These are phyloP conservation scores for Alternaria brassicicola DNA, from an alignment of 2,329 filamentous ascomycete species.

Conservation along the genomic window DNA sequence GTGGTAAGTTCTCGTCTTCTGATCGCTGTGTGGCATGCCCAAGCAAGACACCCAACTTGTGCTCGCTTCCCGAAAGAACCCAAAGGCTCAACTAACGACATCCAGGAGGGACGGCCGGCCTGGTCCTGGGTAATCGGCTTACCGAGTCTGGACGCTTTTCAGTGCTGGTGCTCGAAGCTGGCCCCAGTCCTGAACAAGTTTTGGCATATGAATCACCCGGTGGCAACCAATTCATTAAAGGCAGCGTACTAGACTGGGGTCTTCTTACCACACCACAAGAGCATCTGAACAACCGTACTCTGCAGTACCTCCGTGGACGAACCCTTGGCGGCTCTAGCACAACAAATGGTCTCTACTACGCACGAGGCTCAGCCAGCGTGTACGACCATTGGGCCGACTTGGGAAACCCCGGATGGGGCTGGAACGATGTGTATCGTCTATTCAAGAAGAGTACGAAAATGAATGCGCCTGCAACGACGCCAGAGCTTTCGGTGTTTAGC, in stretches of 20 bases:
- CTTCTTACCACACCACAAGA: slow-evolving; percentile 34
- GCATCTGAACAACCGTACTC: slow-evolving; percentile 27
- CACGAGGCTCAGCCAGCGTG: slow-evolving; percentile 38
- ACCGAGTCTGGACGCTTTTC: slow-evolving; percentile 29
- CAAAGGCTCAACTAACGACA: not conserved
- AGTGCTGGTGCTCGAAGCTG: slow-evolving; percentile 46
- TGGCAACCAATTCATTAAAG: slow-evolving; percentile 36
- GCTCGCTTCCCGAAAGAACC: not conserved
- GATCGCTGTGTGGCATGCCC: too few species aligned
- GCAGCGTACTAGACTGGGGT: slow-evolving; percentile 40
- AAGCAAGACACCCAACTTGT: too few species aligned
- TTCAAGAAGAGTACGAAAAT: slow-evolving; percentile 39
- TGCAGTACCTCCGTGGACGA: slow-evolving; percentile 34
- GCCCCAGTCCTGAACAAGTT: slow-evolving; percentile 40
- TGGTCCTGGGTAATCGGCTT: slow-evolving; percentile 34
- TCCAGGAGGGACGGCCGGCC: slow-evolving; percentile 33
- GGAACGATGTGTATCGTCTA: slow-evolving; percentile 26
- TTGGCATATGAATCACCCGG: slow-evolving; percentile 35
- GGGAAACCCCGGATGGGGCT: slow-evolving; percentile 64
- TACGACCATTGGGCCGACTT: slow-evolving; percentile 62
- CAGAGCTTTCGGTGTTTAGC: slow-evolving; percentile 31
- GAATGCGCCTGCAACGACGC: slow-evolving; percentile 31
- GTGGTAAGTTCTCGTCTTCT: slow-evolving; percentile 13
- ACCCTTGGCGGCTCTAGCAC: slow-evolving; percentile 42
- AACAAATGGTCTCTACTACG: slow-evolving; percentile 46